Base-by-base conservation (phyloP, 73 alveolate genomes). In the Blepharisma japonicum region DNA sequence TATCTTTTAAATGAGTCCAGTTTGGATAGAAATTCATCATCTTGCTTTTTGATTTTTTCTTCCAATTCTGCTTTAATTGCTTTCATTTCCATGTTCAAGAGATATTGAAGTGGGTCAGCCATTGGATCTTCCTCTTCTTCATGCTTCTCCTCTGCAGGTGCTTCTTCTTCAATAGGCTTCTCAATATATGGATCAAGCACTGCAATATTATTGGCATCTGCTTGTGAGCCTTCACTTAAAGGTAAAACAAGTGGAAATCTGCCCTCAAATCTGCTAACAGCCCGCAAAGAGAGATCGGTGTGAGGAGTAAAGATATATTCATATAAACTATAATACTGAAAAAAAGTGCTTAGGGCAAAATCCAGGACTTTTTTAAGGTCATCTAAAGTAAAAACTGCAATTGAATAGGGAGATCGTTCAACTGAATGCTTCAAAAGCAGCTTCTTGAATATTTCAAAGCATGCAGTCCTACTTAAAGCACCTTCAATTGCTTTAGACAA, bases 321-420 rank as follows among this genome's bases (percentile, higher is more conserved):
- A 42, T 87, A 87, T 77, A 83, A 55, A 2, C 48, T 45, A 55
- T 77, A 87, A 77, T 77, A 80, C 48, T 83, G 66, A 71, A 83
- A 83, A 79, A 83, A 83, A 39, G 81, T 83, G 71, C 61, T 71
- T 72, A 74, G 77, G 68, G 77, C 94, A 76, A 54, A 77, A 23
- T 87, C 90, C 23, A 56, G 67, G 23, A 87, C 74, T 6, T 70
- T 81, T 74, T 87, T 82, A 5, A 87, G 88, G 49, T 87, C 94
- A 51, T 82, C 81, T 14, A 68, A 39, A 42, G 76, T 82, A 78
- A 87, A 87, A 5, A 87, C 87, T 11, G 87, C 86, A 48, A 87
- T 68, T 53, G 88, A 77, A 38, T 71, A 85, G 42, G 94, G 94
- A 25, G 94, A 89, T 51, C 94, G 38, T 68, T 87, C 84, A 25